Base-by-base conservation (phyloP, 2,329 filamentous ascomycete species). In the Ceratocystis cacaofunesta region DNA sequence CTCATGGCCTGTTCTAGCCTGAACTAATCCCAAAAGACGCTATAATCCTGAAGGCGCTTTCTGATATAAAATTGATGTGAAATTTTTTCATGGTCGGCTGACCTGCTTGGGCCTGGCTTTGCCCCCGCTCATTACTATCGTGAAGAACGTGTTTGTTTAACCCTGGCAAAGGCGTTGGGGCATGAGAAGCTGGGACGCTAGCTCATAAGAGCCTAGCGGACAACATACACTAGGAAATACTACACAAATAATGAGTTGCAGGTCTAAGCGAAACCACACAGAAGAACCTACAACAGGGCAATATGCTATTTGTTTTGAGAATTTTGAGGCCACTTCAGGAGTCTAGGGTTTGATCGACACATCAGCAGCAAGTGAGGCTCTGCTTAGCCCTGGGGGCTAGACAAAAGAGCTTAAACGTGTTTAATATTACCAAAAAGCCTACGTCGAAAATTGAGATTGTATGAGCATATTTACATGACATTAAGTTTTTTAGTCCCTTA, bases 1-100 rank as follows among this genome's bases (percentile, higher is more conserved):
- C 8, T 58, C 0, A 32, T 25, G 52, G 28, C 17, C 52, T 50
- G 44, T 52, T 62, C 44, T 52, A 62, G 44, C 44, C 61, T 28
- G 25, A 30, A 5, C 61, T 17, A 62, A n/a, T n/a, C 32, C 61
- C 61, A 19, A 28, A 62, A 52, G 25, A 25, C 25, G 22, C 48
- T 19, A 22, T 50, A 41, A 32, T 22, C 44, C 25, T 50, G 7
- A 41, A 52, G 25, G 44, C 25, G 22, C 48, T 10, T 15, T 25
- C 25, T 36, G 17, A 41, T 22, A 36, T 41, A 46, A 62, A 25
- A 48, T 62, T 62, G 44, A 10, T 1, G 36, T 22, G 43, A 62
- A 62, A 48, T 50, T 36, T 62, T 50, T 62, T 62, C 43, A 28
- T 62, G 61, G 61, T 62, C 61, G 48, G 61, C 41, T 62, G 61